Percentiles rank a stretch among this genome's conserved stretches.
Conservation (phyloP, 2,329 filamentous ascomycete genomes). For the Pyrenochaeta sp. region DNA sequence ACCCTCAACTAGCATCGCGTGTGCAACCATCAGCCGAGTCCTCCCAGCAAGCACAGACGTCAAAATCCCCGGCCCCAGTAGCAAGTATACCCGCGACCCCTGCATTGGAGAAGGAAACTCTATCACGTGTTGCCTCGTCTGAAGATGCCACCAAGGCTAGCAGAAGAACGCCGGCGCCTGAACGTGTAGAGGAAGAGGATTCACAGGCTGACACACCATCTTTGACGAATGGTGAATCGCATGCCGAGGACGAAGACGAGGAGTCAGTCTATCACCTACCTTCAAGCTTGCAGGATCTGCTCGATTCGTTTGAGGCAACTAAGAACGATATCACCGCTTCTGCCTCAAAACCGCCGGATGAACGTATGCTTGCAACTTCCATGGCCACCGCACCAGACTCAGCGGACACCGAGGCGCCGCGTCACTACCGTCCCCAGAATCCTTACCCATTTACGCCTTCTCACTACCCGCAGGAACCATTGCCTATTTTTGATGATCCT, state of each 20-base stretch:
- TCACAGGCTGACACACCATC: constrained; percentile 47
- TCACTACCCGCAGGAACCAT: constrained; percentile 92
- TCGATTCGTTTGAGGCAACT: constrained; percentile 88
- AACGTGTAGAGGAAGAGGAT: constrained; percentile 45
- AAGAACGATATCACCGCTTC: constrained; percentile 72
- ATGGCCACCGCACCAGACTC: constrained; percentile 77
- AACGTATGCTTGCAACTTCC: constrained; percentile 79
- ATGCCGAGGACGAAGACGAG: constrained; percentile 64
- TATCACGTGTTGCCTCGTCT: constrained; percentile 39
- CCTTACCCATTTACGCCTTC: constrained; percentile 77
- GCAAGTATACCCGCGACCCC: constrained; percentile 57
- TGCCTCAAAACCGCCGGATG: constrained; percentile 68
- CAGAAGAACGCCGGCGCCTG: constrained; percentile 39
- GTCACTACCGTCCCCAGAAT: constrained; percentile 83
- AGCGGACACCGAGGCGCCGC: constrained; percentile 80
- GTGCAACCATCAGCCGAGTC: constrained; percentile 50
- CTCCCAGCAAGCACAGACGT: constrained; percentile 47
- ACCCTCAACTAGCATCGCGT: constrained; percentile 52
- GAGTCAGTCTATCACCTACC: constrained; percentile 95
- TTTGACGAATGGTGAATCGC: constrained; percentile 63
- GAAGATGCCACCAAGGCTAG: constrained; percentile 39
- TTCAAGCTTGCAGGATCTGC: constrained; percentile 84
- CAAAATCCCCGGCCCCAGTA: constrained; percentile 62
- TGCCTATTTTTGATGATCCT: constrained; percentile 90
- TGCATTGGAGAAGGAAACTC: constrained; percentile 54